Evolutionary conservation across 2,329 filamentous ascomycete species (phyloP).

Genomic region (Monosporascus sp.): DNA sequence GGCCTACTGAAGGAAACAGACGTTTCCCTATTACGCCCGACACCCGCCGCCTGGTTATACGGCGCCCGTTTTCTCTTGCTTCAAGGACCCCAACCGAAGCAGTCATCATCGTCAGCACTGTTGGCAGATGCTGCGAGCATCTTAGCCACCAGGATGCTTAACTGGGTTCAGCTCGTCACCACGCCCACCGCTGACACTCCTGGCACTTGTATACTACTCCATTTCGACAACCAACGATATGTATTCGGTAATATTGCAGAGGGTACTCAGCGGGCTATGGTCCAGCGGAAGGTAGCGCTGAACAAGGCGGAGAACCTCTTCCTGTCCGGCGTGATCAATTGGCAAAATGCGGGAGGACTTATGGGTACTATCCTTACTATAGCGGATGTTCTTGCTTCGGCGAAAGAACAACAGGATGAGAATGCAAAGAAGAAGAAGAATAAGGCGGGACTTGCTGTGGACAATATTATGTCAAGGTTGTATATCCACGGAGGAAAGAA

Average conservation of each 20-base stretch:
- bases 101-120: neutral
- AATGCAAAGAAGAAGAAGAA: constrained; percentile 31
- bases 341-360: constrained; percentile 74
- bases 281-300: constrained; percentile 61
- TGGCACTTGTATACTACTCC: constrained; percentile 70
- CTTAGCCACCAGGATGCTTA: constrained; percentile 54
- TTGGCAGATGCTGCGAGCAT: neutral
- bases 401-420: constrained; percentile 33
- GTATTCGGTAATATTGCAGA: constrained; percentile 78
- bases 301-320: constrained; percentile 72
- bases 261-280: constrained; percentile 74
- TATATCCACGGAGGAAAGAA: constrained; percentile 79
- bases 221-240: constrained; percentile 79
- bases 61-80: constrained; percentile 9
- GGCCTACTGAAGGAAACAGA: constrained; percentile 7
- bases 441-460: constrained; percentile 27
- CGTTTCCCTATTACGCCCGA: constrained; percentile 5
- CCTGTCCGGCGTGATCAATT: constrained; percentile 70
- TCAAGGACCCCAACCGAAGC: neutral
- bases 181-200: constrained; percentile 85
- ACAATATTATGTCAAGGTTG: constrained; percentile 32
- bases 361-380: constrained; percentile 81
- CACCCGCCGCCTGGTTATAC: neutral
- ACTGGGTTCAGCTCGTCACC: constrained; percentile 67
- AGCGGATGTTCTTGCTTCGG: constrained; percentile 58